Conservation (phyloP, 1,284 basidiomycete species). For the Ustilago sp. region DNA sequence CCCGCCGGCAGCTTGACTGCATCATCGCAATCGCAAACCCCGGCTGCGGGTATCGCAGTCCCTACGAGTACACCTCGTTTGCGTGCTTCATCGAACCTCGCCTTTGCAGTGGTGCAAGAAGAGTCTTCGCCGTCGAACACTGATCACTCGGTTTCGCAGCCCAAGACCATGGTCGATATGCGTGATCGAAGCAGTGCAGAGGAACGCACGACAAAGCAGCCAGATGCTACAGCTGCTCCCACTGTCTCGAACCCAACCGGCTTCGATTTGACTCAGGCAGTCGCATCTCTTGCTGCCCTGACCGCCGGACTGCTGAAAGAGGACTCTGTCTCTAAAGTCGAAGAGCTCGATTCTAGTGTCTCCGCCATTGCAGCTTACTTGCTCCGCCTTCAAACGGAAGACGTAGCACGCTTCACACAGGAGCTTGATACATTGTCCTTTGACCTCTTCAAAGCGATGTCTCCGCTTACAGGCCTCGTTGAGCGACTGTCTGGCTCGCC, state of each 20-base stretch:
- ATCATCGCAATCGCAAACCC: background rate
- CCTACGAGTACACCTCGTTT: constrained; percentile 25
- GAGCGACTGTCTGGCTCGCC: constrained; percentile 15
- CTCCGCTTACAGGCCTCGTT: constrained; percentile 48
- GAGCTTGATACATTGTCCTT: constrained; percentile 51
- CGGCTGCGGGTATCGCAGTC: constrained; percentile 31
- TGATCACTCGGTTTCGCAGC: constrained; percentile 32
- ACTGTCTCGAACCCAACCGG: background rate
- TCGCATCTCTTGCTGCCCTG: constrained; percentile 10
- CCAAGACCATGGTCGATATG: constrained; percentile 36
- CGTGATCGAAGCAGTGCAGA: constrained; percentile 9
- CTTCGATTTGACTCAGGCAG: constrained; percentile 19
- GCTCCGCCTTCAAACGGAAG: constrained; percentile 19
- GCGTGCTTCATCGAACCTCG: constrained; percentile 49
- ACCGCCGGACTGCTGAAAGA: constrained; percentile 21
- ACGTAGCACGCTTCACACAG: constrained; percentile 29
- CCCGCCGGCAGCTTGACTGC: constrained; percentile 30
- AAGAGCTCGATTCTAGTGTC: constrained; percentile 18
- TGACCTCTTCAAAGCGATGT: constrained; percentile 52
- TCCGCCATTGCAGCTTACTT: constrained; percentile 29
- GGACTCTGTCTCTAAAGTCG: background rate
- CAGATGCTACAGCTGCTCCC: background rate
- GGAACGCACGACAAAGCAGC: background rate
- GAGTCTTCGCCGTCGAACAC: constrained; percentile 47
- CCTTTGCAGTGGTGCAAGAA: constrained; percentile 47